Percentiles rank a stretch among this genome's conserved stretches.
Evolutionary conservation across 1,139 yeast genomes (phyloP).

Genomic region (Geotrichum aggregatum): DNA sequence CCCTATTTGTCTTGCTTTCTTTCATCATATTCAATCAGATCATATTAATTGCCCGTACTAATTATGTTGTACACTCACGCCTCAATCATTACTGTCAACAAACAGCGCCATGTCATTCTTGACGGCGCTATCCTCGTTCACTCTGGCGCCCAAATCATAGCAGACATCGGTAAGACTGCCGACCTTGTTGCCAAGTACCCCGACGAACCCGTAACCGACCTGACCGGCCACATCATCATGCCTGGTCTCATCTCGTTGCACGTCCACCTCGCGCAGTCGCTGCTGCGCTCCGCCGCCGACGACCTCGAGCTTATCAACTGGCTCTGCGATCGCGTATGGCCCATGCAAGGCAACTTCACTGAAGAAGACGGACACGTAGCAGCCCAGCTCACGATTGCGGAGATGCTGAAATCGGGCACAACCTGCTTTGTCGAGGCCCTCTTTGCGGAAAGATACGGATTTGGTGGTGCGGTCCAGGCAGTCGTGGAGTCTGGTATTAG

Average conservation of each 20-base stretch:
- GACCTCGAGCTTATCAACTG: conserved; percentile 32
- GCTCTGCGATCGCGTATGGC: conserved; percentile 34
- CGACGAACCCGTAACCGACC: conserved; percentile 21
- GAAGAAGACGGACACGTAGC: conserved; percentile 34
- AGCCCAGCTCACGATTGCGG: conserved; percentile 31
- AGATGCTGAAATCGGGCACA: conserved; percentile 34
- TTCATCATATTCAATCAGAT: not conserved
- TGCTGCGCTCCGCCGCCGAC: conserved; percentile 30
- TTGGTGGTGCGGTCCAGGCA: conserved; percentile 31
- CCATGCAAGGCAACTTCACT: conserved; percentile 32
- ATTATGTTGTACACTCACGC: conserved; percentile 36
- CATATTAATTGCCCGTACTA: not conserved
- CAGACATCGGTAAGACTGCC: conserved; percentile 22
- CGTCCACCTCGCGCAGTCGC: conserved; percentile 28
- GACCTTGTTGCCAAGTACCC: conserved; percentile 21
- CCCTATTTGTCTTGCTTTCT: too few species aligned
- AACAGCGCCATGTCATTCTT: conserved; percentile 20
- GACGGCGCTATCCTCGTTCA: conserved; percentile 24
- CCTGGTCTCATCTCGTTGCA: conserved; percentile 28
- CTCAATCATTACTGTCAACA: conserved; percentile 24
- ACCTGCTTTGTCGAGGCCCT: conserved; percentile 29
- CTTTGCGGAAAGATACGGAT: conserved; percentile 33
- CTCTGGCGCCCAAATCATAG: conserved; percentile 19
- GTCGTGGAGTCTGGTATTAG: conserved; percentile 30
- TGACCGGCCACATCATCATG: conserved; percentile 30